Evolutionary conservation across 805 yeast genomes (phyloP), one percentile per base, ranked within the genome.

Genomic region (Schwanniomyces yamadae): DNA sequence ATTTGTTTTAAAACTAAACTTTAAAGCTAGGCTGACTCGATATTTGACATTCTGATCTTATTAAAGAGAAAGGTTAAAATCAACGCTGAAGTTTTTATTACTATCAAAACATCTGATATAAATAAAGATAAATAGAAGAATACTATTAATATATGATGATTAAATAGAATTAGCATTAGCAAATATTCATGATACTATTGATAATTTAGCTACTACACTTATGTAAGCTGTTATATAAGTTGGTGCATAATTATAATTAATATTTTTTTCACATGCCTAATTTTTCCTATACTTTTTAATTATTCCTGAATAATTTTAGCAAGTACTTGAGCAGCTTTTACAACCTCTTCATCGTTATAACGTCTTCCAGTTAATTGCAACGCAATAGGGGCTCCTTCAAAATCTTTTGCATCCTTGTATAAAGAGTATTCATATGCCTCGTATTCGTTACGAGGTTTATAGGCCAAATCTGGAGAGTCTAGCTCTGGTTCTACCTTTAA

Each of bases 301-400:
- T 25, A 11, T 11, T 8, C 26, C 22, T 31, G 27, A 16, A 31
- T 22, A 16, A 31, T 31, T 14, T 22, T 14, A 8, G 27, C 26
- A 31, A 31, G 15, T 3, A 31, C 27, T 22, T 31, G n/a, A 6
- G 34, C 21, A 15, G 65, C 72, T 29, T 73, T 74, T 26, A 74
- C 73, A 24, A 73, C 75, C 41, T 77, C 80, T 54, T 77, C 81
- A 50, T 77, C 82, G 32, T 54, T 61, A 47, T 74, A 77, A 53
- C 80, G 65, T 59, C 76, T 69, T 33, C 77, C 78, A 28, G 67
- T 55, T 38, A 77, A 61, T 54, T 77, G 82, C 46, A 75, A 61
- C 25, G 67, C 71, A 48, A 77, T 71, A 26, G 81, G 81, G 9
- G 82, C 81, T 29, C 71, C 77, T 21, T 52, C 52, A 42, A 71